Conservation (phyloP, 1,284 basidiomycete species). For the Trametes pubescens region DNA sequence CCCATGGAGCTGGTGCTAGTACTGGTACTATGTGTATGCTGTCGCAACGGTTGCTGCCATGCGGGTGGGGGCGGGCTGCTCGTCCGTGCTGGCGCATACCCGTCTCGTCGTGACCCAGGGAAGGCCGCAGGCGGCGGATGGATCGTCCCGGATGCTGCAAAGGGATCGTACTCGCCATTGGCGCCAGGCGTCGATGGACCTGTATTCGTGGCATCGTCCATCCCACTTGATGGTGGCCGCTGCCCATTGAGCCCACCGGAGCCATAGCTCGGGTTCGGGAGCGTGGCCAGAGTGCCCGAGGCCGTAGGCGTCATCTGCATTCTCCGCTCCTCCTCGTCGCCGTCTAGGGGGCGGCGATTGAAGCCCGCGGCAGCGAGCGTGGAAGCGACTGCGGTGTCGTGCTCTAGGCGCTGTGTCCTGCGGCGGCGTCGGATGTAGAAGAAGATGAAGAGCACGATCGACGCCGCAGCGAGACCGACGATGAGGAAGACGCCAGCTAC, state of each 20-base stretch:
- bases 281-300: slow-evolving; percentile 32
- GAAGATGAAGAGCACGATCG: slow-evolving; percentile 73
- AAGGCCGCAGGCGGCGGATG: slow-evolving; percentile 41
- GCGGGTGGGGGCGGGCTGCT: slow-evolving; percentile 53
- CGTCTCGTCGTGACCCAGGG: slow-evolving; percentile 43
- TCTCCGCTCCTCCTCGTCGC: slow-evolving; percentile 60
- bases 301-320: slow-evolving; percentile 37
- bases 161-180: slow-evolving; percentile 58
- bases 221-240: slow-evolving; percentile 43
- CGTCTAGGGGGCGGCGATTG: slow-evolving; percentile 70
- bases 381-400: slow-evolving; percentile 72
- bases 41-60: slow-evolving; percentile 21
- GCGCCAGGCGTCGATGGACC: slow-evolving; percentile 24
- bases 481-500: slow-evolving; percentile 81
- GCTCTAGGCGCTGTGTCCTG: slow-evolving; percentile 63
- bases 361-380: slow-evolving; percentile 72
- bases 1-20: slow-evolving; percentile 36
- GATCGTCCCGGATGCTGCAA: slow-evolving; percentile 53
- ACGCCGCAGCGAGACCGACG: slow-evolving; percentile 74
- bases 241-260: slow-evolving; percentile 30
- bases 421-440: slow-evolving; percentile 74
- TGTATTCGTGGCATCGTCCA: slow-evolving; percentile 29
- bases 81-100: slow-evolving; percentile 55
- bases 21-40: slow-evolving; percentile 40
- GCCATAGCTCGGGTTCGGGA: slow-evolving; percentile 31